Base-by-base conservation (phyloP, 2,329 filamentous ascomycete species). In the Fusarium sp. region DNA sequence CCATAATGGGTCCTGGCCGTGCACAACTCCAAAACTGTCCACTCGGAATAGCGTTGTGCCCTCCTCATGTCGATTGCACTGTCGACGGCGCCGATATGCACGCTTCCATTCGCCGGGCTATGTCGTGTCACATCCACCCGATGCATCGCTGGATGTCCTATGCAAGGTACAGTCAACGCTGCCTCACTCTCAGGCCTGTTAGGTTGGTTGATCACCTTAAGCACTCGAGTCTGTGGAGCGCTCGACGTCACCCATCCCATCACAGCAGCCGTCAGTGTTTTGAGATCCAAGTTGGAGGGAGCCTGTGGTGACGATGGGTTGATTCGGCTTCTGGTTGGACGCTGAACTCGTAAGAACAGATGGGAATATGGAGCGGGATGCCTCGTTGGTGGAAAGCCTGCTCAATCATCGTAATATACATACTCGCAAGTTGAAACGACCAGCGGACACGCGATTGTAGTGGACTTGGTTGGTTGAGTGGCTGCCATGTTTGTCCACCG, bases 31-130 rank as follows among this genome's bases (percentile, higher is more conserved):
- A 31, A 49, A 51, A 57, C 65, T 71, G 71, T 60, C 71, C 71
- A 74, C 70, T 72, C 68, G 49, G 61, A 71, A 43, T 59, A 61
- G 65, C 65, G 57, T 69, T 74, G 56, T 72, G 68, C 71, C 69
- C 61, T 51, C 55, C 40, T 58, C 47, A 31, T 43, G 33, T 37
- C 51, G 47, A 43, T 66, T 41, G 29, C 47, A 60, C 51, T 54
- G 35, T 67, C 55, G 67, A 58, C 52, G 54, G 55, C 62, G 58
- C 66, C 54, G 69, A 72, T 39, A 64, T 75, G 72, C 74, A 74
- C 73, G 71, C 72, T 72, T 62, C 70, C 72, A 76, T 76, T 76
- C 69, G 73, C 58, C 61, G 64, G 68, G 64, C 57, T 66, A 68
- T 66, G 67, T 72, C 59, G 71, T 74, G 62, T 75, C 72, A 73